A percentile compares a stretch with the other conserved stretches of the same genome.
These are phyloP conservation scores for Malassezia globosa DNA, from an alignment of 1,284 basidiomycete genomes.

Conservation along the genomic window DNA sequence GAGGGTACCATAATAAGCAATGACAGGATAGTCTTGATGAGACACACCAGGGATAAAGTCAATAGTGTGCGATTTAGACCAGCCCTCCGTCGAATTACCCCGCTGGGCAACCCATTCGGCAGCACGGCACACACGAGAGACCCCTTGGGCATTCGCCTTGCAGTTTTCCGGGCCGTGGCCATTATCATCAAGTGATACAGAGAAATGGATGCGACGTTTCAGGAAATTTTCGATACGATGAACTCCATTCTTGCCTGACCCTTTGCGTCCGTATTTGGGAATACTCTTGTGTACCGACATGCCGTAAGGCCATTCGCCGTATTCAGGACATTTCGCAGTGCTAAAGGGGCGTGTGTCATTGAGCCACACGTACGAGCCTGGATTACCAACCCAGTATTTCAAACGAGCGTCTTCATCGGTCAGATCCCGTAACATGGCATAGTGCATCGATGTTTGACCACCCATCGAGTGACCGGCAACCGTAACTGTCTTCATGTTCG, in stretches of 20 bases:
- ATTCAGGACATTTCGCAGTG: constrained; percentile 19
- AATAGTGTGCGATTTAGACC: constrained; percentile 25
- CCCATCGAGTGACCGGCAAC: constrained; percentile 43
- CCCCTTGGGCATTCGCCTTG: constrained; percentile 28
- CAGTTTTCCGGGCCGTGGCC: constrained; percentile 31
- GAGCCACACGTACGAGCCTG: constrained; percentile 16
- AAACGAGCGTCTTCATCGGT: constrained; percentile 23
- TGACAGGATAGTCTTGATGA: constrained; percentile 33
- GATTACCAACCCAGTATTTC: constrained; percentile 23
- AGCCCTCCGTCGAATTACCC: constrained; percentile 14
- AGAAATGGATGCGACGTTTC: constrained; percentile 27
- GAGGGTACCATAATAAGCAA: constrained; percentile 6
- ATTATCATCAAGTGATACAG: constrained; percentile 29
- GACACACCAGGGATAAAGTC: constrained; percentile 32
- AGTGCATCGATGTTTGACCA: constrained; percentile 28
- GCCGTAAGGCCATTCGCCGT: constrained; percentile 33
- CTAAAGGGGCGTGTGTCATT: background rate
- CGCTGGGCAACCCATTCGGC: constrained; percentile 27
- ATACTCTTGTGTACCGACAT: constrained; percentile 14
- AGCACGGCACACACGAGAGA: constrained; percentile 35
- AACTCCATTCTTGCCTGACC: constrained; percentile 20
- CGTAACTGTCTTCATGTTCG: constrained; percentile 35
- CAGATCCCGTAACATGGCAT: constrained; percentile 31
- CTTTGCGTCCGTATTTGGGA: constrained; percentile 17
- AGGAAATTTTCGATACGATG: constrained; percentile 22